Conservation (phyloP, 148 eudicot species). For the Fagopyrum homotropicum region DNA sequence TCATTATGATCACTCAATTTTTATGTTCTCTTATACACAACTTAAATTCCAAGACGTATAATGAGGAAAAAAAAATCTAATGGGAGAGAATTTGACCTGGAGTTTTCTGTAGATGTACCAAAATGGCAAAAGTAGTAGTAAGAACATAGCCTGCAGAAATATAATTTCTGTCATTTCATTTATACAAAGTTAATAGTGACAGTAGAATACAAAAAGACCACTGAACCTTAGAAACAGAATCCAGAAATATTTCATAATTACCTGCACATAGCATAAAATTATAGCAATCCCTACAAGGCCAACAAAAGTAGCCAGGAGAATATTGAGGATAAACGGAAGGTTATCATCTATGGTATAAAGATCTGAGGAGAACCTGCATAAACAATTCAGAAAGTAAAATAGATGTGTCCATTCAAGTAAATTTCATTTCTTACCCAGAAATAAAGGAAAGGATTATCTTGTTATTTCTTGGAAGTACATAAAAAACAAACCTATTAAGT, state of each 20-base stretch:
- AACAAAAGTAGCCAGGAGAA: conserved; percentile 88
- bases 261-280: conserved; percentile 86
- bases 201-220: neutral
- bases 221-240: neutral
- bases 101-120: conserved; percentile 82
- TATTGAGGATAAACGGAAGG: conserved; percentile 97
- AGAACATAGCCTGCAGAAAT: conserved; percentile 51
- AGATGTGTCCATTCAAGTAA: neutral
- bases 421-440: neutral
- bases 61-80: neutral
- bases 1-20: no score
- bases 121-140: conserved; percentile 76
- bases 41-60: neutral
- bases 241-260: conserved; percentile 12
- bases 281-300: conserved; percentile 77
- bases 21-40: neutral
- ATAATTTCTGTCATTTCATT: neutral
- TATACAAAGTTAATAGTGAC: neutral
- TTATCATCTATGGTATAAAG: conserved; percentile 93
- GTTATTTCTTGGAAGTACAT: neutral
- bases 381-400: conserved; percentile 16
- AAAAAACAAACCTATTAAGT: conserved; percentile 60
- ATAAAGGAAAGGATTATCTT: neutral
- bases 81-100: conserved; percentile 42
- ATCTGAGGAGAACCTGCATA: conserved; percentile 88